A percentile compares a stretch with the other conserved stretches of the same genome.
These are phyloP conservation scores for Durotheca rogersii DNA, from an alignment of 495 filamentous ascomycete genomes.

Conservation along the genomic window DNA sequence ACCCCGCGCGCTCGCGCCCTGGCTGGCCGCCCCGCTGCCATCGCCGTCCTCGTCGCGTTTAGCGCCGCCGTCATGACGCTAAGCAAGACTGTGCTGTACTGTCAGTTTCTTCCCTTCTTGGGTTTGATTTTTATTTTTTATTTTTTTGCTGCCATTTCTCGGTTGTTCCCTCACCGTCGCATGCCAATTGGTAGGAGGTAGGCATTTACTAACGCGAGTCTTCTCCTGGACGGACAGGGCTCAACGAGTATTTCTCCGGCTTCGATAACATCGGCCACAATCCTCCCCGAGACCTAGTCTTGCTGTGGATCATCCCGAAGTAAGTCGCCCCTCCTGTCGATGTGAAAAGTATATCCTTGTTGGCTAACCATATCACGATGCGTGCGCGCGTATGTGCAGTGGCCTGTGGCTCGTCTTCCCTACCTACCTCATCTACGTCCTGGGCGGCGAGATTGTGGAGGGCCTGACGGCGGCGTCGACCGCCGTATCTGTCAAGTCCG, in stretches of 20 bases:
- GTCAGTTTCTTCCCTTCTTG: constrained; percentile 49
- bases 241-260: constrained; percentile 75
- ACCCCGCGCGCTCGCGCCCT: constrained; percentile 45
- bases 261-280: constrained; percentile 84
- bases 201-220: constrained; percentile 12
- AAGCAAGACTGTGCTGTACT: constrained; percentile 85
- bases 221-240: constrained; percentile 57
- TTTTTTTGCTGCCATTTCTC: background rate
- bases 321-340: constrained; percentile 45
- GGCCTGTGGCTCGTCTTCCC: constrained; percentile 78
- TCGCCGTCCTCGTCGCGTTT: constrained; percentile 68
- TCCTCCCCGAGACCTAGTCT: constrained; percentile 52
- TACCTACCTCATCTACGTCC: constrained; percentile 64
- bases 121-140: background rate
- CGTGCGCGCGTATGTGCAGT: too few species aligned
- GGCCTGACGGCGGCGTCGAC: constrained; percentile 49
- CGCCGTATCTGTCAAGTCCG: constrained; percentile 14
- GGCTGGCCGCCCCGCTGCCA: constrained; percentile 58
- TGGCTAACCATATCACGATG: constrained; percentile 8
- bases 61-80: constrained; percentile 75
- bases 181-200: too few species aligned
- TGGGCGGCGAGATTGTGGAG: constrained; percentile 69
- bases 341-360: background rate
- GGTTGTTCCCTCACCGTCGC: too few species aligned
- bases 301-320: constrained; percentile 81